Percentiles rank a stretch among this genome's conserved stretches.
Conservation (phyloP, 2,329 filamentous ascomycete genomes). For the Nemania serpens region DNA sequence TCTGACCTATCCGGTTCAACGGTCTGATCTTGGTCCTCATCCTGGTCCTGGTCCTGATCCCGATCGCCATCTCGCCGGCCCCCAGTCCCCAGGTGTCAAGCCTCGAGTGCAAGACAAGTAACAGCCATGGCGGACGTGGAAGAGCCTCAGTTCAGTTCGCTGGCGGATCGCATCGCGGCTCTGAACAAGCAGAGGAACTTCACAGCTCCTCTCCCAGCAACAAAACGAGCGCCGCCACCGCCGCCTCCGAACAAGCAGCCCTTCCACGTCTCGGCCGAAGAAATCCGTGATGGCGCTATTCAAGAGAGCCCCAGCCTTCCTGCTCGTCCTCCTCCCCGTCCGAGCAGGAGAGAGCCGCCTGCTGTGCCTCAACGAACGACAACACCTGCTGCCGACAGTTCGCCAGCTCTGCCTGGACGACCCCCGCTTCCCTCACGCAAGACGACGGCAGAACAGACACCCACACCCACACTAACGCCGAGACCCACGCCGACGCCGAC, state of each 20-base stretch:
- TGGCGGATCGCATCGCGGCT: slow-evolving; percentile 67
- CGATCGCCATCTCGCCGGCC: neutral
- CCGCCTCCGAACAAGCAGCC: slow-evolving; percentile 50
- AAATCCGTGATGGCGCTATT: slow-evolving; percentile 30
- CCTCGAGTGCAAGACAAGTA: neutral
- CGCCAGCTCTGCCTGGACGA: slow-evolving; percentile 37
- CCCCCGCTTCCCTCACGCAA: slow-evolving; percentile 47
- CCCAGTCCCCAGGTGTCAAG: neutral
- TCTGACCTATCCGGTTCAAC: neutral
- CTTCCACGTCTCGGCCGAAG: slow-evolving; percentile 44
- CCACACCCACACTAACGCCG: slow-evolving; percentile 48
- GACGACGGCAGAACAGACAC: slow-evolving; percentile 18
- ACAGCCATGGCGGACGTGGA: slow-evolving; percentile 62
- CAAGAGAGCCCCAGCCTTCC: slow-evolving; percentile 46
- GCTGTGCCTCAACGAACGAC: slow-evolving; percentile 44
- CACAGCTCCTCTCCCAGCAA: slow-evolving; percentile 41
- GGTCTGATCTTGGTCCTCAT: too few species aligned
- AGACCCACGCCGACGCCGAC: slow-evolving; percentile 47
- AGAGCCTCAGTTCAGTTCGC: slow-evolving; percentile 64
- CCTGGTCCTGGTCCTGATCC: too few species aligned
- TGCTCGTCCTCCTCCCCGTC: slow-evolving; percentile 44
- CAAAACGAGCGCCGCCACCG: slow-evolving; percentile 51
- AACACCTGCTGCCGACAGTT: slow-evolving; percentile 27
- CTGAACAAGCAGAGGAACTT: slow-evolving; percentile 67
- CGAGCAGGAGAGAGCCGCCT: slow-evolving; percentile 42